Evolutionary conservation across 805 yeast genomes (phyloP).

Genomic region (Torulaspora gathmanii): DNA sequence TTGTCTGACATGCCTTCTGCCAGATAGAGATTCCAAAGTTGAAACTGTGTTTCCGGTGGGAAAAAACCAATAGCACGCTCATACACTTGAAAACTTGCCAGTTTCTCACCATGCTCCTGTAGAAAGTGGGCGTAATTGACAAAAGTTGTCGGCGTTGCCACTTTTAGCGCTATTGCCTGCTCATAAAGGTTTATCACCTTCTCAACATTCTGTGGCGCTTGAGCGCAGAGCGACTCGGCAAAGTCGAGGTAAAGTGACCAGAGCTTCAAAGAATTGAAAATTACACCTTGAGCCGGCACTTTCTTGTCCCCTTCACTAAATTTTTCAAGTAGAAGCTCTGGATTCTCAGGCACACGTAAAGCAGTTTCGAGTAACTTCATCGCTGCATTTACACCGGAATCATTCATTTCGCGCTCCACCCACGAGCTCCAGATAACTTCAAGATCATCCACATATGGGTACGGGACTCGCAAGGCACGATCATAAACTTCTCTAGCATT

Average conservation of each 20-base stretch:
- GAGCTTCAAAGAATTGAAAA: slow-evolving; percentile 56
- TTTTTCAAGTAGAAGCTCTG: slow-evolving; percentile 25
- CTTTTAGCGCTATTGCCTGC: slow-evolving; percentile 48
- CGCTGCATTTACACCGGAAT: slow-evolving; percentile 45
- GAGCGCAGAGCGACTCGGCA: slow-evolving; percentile 51
- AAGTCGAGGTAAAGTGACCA: slow-evolving; percentile 76
- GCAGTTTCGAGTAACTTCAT: slow-evolving; percentile 41
- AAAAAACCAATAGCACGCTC: slow-evolving; percentile 66
- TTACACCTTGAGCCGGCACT: slow-evolving; percentile 51
- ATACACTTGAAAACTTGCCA: slow-evolving; percentile 50
- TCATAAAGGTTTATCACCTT: slow-evolving; percentile 44
- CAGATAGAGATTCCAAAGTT: slow-evolving; percentile 69
- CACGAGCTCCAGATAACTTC: slow-evolving; percentile 69
- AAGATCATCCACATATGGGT: slow-evolving; percentile 54
- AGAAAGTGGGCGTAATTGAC: slow-evolving; percentile 62
- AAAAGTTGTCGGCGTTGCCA: slow-evolving; percentile 64
- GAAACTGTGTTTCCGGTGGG: slow-evolving; percentile 49
- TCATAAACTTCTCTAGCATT: slow-evolving; percentile 61
- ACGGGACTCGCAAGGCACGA: slow-evolving; percentile 69
- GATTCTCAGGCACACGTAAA: slow-evolving; percentile 37
- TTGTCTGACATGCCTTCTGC: slow-evolving; percentile 41
- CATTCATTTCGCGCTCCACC: slow-evolving; percentile 59
- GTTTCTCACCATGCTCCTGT: slow-evolving; percentile 42
- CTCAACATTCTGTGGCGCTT: slow-evolving; percentile 32
- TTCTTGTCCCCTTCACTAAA: slow-evolving; percentile 14